Percentiles rank a stretch among this genome's conserved stretches.
Conservation (phyloP, 352 stramenopile species). For the Globisporangium nunn region DNA sequence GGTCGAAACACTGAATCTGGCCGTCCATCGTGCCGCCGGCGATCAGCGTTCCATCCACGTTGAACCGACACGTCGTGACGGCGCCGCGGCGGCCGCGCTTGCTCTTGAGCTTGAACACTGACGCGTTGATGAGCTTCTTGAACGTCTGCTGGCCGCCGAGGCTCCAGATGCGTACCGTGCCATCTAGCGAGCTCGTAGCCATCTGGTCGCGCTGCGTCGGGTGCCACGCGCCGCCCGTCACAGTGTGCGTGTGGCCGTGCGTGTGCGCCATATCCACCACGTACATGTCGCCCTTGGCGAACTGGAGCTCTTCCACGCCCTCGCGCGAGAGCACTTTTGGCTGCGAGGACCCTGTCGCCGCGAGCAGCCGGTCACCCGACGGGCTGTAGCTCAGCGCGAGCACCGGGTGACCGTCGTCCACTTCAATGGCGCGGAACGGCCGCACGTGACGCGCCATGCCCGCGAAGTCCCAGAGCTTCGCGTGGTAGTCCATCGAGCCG, state of each 20-base stretch:
- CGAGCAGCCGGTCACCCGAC: constrained; percentile 65
- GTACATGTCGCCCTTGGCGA: constrained; percentile 84
- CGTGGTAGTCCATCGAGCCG: constrained; percentile 78
- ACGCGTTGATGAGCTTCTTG: constrained; percentile 76
- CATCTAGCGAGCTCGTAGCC: constrained; percentile 77
- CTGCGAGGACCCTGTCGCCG: constrained; percentile 62
- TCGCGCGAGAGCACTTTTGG: constrained; percentile 73
- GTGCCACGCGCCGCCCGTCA: constrained; percentile 68
- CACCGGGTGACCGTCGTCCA: constrained; percentile 73
- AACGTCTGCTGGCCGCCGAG: constrained; percentile 64
- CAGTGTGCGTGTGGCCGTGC: constrained; percentile 71
- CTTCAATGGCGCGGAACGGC: constrained; percentile 73
- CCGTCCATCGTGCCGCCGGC: constrained; percentile 71
- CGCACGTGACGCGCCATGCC: constrained; percentile 78
- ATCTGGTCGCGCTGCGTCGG: constrained; percentile 60
- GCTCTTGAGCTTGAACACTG: constrained; percentile 79
- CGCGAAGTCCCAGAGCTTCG: constrained; percentile 85
- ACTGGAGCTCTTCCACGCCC: constrained; percentile 74
- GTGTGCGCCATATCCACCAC: constrained; percentile 83
- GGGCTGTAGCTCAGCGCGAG: constrained; percentile 77
- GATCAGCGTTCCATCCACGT: constrained; percentile 48
- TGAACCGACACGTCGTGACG: constrained; percentile 74
- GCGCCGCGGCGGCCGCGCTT: constrained; percentile 58
- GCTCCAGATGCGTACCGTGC: constrained; percentile 72
- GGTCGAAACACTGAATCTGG: constrained; percentile 70